phyloP scores from a whole-genome alignment of 2,329 filamentous ascomycete species.

The Sporothrix brasiliensis region DNA sequence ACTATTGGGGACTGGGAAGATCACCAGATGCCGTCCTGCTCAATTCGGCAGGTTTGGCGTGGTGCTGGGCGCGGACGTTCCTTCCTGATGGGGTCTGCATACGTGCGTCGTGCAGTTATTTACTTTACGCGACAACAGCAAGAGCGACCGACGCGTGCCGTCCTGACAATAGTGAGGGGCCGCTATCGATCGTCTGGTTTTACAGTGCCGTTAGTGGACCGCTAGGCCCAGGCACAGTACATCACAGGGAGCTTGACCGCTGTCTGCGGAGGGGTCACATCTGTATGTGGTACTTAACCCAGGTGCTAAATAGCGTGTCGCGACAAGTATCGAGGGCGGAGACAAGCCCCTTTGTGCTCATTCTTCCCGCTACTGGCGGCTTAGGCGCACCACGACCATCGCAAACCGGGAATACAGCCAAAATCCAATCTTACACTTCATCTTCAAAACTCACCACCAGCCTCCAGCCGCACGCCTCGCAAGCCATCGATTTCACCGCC shows the following conservation, averaged over 20 bases:
- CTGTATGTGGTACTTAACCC: not conserved
- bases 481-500: conserved; percentile 39
- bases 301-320: not conserved
- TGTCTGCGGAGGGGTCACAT: conserved; percentile 2
- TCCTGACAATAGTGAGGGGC: conserved; percentile 15
- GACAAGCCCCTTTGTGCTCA: not conserved
- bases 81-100: not conserved
- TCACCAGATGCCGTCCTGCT: conserved; percentile 18
- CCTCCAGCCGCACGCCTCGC: conserved; percentile 12
- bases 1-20: not conserved
- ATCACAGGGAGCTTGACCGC: not conserved
- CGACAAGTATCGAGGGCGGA: not conserved
- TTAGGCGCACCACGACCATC: conserved; percentile 22
- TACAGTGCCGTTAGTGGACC: not conserved
- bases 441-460: conserved; percentile 29
- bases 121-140: conserved; percentile 32
- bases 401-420: conserved; percentile 23
- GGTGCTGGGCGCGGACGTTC: conserved; percentile 9
- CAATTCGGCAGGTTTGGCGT: conserved; percentile 19
- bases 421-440: conserved; percentile 23
- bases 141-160: conserved; percentile 30
- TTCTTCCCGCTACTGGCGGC: not conserved
- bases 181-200: not conserved
- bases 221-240: conserved; percentile 8
- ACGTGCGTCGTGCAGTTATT: not conserved